These are phyloP conservation scores for Phytophthora pseudosyringae DNA, from an alignment of 352 stramenopile species.

Conservation along the genomic window DNA sequence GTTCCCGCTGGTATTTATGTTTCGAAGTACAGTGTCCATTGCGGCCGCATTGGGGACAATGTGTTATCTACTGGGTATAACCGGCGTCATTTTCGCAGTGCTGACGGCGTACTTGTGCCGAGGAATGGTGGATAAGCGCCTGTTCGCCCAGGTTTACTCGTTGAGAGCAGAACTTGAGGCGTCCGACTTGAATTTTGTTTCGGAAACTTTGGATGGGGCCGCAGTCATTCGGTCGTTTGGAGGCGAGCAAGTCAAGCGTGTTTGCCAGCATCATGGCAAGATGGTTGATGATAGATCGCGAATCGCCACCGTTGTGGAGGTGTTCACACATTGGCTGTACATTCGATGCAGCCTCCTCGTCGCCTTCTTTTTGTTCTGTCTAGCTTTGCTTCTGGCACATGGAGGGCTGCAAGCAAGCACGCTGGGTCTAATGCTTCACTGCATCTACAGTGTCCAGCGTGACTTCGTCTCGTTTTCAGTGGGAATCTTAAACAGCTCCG, in stretches of 20 bases:
- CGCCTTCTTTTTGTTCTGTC: conserved; percentile 39
- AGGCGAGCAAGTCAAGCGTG: conserved; percentile 31
- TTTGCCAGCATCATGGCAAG: conserved; percentile 36
- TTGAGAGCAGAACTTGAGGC: conserved; percentile 37
- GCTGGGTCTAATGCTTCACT: conserved; percentile 41
- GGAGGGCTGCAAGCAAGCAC: conserved; percentile 34
- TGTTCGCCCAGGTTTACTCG: conserved; percentile 46
- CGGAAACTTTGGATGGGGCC: conserved; percentile 47
- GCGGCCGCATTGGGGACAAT: conserved; percentile 37
- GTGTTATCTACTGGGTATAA: conserved; percentile 40
- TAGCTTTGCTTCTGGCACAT: conserved; percentile 39
- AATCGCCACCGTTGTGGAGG: conserved; percentile 38
- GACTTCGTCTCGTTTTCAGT: conserved; percentile 45
- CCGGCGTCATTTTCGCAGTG: conserved; percentile 28
- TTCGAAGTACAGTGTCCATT: conserved; percentile 40
- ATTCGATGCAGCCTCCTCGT: conserved; percentile 44
- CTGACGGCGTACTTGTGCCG: conserved; percentile 37
- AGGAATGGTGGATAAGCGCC: conserved; percentile 40
- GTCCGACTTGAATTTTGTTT: conserved; percentile 44
- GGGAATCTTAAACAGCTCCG: conserved; percentile 42
- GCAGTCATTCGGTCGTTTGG: conserved; percentile 51
- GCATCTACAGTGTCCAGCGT: conserved; percentile 43
- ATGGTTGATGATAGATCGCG: conserved; percentile 44
- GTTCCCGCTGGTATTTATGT: conserved; percentile 38
- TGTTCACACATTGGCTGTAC: conserved; percentile 43